These are phyloP conservation scores for Cladophialophora exuberans DNA, from an alignment of 2,329 filamentous ascomycete species.

Conservation along the genomic window DNA sequence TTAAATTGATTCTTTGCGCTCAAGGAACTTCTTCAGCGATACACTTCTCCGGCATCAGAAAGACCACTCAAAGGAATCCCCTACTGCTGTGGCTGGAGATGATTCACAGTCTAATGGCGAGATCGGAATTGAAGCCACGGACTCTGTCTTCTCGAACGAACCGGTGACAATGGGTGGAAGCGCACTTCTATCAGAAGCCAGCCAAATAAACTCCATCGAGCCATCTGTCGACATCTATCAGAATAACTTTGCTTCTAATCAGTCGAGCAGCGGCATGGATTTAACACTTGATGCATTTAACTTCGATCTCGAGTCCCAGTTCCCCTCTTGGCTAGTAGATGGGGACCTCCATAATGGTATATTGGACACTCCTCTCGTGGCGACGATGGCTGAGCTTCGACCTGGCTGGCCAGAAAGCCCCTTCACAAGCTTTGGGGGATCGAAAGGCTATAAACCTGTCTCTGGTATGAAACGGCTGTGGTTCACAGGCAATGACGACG, in stretches of 20 bases:
- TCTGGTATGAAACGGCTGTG: slow-evolving; percentile 24
- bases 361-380: slow-evolving; percentile 26
- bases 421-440: slow-evolving; percentile 7
- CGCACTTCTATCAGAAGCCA: neutral
- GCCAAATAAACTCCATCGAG: neutral
- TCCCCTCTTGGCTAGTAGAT: slow-evolving; percentile 28
- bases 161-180: neutral
- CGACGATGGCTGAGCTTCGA: slow-evolving; percentile 24
- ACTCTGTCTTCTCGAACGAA: slow-evolving; percentile 3
- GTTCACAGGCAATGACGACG: slow-evolving; percentile 23
- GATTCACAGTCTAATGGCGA: neutral
- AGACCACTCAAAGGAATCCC: slow-evolving; percentile 18
- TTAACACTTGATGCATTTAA: slow-evolving; percentile 19
- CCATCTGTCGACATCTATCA: slow-evolving; percentile 11
- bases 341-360: slow-evolving; percentile 24
- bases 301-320: slow-evolving; percentile 27
- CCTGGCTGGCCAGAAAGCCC: slow-evolving; percentile 27
- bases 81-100: neutral
- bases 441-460: slow-evolving; percentile 13
- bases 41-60: slow-evolving; percentile 30
- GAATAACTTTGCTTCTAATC: slow-evolving; percentile 2
- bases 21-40: slow-evolving; percentile 18
- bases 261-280: slow-evolving; percentile 11
- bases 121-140: neutral
- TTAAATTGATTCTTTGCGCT: neutral